Base-by-base conservation (phyloP, 2,329 filamentous ascomycete species). In the Didymella exigua region DNA sequence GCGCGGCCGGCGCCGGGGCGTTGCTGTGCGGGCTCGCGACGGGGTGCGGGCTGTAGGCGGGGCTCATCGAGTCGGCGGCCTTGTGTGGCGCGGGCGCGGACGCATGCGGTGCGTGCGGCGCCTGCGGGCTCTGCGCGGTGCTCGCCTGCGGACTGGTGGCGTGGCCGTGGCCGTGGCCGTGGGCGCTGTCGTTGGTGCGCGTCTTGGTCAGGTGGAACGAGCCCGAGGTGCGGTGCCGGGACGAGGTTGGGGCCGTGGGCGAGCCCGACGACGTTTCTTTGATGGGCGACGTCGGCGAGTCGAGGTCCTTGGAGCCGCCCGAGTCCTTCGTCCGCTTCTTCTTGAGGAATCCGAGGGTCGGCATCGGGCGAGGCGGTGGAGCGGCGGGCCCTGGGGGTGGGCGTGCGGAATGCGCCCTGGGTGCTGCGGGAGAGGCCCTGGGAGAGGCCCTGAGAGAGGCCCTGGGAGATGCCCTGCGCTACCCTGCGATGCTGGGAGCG, bases 261-360 rank as follows among this genome's bases (percentile, higher is more conserved):
- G 67, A 67, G 46, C 58, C 52, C 45, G 85, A 49, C 34, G 49
- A 87, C 63, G 82, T 83, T 65, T 89, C 84, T 72, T 84, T 89
- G 64, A 82, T 82, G 70, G 86, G 82, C 71, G 87, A 86, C 67
- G 83, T 84, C 75, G 90, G 87, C 75, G 85, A 82, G 74, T 87
- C 85, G 74, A 83, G 77, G 76, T 87, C 83, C 73, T 80, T 82
- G 75, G 76, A 77, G 62, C 81, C 79, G 67, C 79, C 76, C 69
- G 87, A 89, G 82, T 97, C 92, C 86, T 92, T 96, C 80, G 92
- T 96, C 86, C 92, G 89, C 85, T 96, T 96, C 86, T 96, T 98
- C 86, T 97, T 97, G 76, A 98, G 86, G 75, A 97, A 92, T 78
- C 91, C 91, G 82, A 97, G 86, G 78, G 86, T 90, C 87, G 93